A percentile compares a stretch with the other conserved stretches of the same genome.
Conservation (phyloP, 345 rosid genomes). For the Populus davidiana region DNA sequence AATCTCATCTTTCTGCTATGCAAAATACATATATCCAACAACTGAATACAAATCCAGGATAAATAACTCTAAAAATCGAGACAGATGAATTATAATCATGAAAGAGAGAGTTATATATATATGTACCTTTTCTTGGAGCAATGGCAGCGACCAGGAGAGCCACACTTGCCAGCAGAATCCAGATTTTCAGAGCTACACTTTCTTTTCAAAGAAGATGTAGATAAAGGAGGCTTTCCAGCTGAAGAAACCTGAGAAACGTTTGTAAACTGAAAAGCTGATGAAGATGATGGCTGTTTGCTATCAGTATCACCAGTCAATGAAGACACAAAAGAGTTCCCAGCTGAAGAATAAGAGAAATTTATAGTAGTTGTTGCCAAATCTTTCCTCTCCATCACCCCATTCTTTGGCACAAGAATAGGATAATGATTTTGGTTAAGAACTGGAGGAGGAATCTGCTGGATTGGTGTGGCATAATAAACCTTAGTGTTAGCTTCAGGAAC, state of each 20-base stretch:
- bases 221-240: slow-evolving; percentile 66
- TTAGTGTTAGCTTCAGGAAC: slow-evolving; percentile 17
- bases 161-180: slow-evolving; percentile 57
- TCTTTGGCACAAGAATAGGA: slow-evolving; percentile 23
- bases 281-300: slow-evolving; percentile 39
- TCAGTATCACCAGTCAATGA: slow-evolving; percentile 50
- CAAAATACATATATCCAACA: neutral
- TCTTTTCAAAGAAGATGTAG: slow-evolving; percentile 60
- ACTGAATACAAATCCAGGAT: neutral
- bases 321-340: slow-evolving; percentile 49
- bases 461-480: slow-evolving; percentile 61
- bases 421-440: slow-evolving; percentile 7
- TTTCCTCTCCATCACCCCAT: slow-evolving; percentile 39
- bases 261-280: slow-evolving; percentile 57
- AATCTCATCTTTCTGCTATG: slow-evolving; percentile 21
- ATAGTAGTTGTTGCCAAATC: slow-evolving; percentile 55
- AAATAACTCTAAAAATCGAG: neutral
- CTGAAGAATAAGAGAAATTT: slow-evolving; percentile 59
- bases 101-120: neutral
- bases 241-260: slow-evolving; percentile 53
- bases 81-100: neutral
- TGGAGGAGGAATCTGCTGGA: slow-evolving; percentile 60
- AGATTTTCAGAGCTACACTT: slow-evolving; percentile 73
- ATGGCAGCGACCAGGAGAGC: slow-evolving; percentile 71
- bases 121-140: slow-evolving; percentile 77